Evolutionary conservation across 2,329 filamentous ascomycete genomes (phyloP).

Genomic region (Fusarium sp.): DNA sequence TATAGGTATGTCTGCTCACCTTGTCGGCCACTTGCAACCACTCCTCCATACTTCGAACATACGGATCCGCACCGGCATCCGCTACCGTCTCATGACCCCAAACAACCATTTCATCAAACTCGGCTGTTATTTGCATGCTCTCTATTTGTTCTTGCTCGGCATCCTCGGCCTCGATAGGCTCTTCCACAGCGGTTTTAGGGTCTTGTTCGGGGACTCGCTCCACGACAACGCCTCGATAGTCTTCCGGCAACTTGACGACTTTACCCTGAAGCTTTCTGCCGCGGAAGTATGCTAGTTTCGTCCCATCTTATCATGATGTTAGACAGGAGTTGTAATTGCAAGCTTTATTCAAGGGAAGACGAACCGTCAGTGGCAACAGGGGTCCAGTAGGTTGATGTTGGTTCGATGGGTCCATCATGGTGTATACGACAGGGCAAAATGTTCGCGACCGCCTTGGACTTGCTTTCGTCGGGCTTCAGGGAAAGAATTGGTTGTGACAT

Average conservation of each 20-base stretch:
- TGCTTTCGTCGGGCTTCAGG: conserved; percentile 48
- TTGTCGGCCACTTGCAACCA: conserved; percentile 81
- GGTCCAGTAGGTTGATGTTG: conserved; percentile 76
- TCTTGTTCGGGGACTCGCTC: conserved; percentile 54
- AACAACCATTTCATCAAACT: conserved; percentile 81
- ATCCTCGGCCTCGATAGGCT: conserved; percentile 58
- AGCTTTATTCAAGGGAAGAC: conserved; percentile 30
- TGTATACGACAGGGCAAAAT: conserved; percentile 85
- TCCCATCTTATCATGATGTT: conserved; percentile 57
- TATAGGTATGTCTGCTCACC: conserved; percentile 58
- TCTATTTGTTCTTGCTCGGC: conserved; percentile 59
- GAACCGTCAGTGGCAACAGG: conserved; percentile 64
- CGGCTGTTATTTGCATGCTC: conserved; percentile 71
- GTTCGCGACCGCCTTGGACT: conserved; percentile 68
- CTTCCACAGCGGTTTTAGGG: conserved; percentile 53
- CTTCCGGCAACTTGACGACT: conserved; percentile 73
- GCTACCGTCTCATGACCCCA: conserved; percentile 83
- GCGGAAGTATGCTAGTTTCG: conserved; percentile 75
- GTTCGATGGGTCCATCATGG: conserved; percentile 78
- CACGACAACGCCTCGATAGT: conserved; percentile 75
- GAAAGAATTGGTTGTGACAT: conserved; percentile 61
- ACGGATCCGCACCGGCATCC: conserved; percentile 73
- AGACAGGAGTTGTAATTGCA: background rate
- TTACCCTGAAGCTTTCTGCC: conserved; percentile 83
- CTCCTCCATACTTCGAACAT: conserved; percentile 80